Evolutionary conservation across 371 early-diverging fungal species (phyloP).

Genomic region (Dichotomocladium elegans): DNA sequence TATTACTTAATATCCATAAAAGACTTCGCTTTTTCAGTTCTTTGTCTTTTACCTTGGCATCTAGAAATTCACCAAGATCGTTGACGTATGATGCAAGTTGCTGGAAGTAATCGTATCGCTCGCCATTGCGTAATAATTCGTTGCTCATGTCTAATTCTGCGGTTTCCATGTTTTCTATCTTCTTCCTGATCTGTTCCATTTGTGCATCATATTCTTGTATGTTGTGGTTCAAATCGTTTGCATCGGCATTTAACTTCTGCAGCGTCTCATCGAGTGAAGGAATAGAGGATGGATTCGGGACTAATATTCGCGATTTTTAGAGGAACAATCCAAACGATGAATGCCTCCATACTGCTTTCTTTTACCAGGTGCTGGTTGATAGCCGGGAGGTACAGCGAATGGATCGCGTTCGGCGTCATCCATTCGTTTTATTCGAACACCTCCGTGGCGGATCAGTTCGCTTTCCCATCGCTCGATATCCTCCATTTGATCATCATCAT

Average conservation of each 20-base stretch:
- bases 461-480: conserved; percentile 67
- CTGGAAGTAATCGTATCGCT: conserved; percentile 67
- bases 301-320: conserved; percentile 18
- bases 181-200: conserved; percentile 40
- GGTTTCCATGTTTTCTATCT: conserved; percentile 30
- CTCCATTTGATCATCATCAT: conserved; percentile 49
- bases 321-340: not conserved
- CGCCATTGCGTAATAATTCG: conserved; percentile 45
- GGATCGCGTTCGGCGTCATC: conserved; percentile 15
- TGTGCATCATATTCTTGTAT: conserved; percentile 45
- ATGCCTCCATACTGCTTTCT: not conserved
- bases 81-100: conserved; percentile 55
- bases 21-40: not conserved
- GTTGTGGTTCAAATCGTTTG: conserved; percentile 27
- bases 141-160: conserved; percentile 34
- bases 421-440: conserved; percentile 26
- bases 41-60: conserved; percentile 50
- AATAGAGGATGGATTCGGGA: conserved; percentile 49
- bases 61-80: conserved; percentile 67
- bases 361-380: conserved; percentile 37
- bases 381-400: conserved; percentile 21
- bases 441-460: conserved; percentile 64
- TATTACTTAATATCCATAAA: not conserved
- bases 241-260: conserved; percentile 26
- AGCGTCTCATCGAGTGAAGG: conserved; percentile 49